Percentiles rank a stretch among this genome's conserved stretches.
phyloP scores from a whole-genome alignment of 1,284 basidiomycete genomes.

The Limonomyces culmigenus region DNA sequence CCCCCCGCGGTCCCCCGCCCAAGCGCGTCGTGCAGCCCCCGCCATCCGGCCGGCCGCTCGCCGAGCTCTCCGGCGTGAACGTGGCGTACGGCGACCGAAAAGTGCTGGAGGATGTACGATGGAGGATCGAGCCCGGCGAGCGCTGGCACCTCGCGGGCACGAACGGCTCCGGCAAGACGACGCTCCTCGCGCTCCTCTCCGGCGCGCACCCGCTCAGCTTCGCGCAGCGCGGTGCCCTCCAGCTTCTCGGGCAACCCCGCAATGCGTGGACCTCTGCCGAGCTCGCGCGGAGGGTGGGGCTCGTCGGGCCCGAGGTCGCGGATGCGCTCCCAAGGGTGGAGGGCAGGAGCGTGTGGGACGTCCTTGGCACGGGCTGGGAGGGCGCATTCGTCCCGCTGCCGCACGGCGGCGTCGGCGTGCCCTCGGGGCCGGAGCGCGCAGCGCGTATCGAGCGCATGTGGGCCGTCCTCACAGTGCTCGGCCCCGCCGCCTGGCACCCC shows the following conservation, averaged over 20 bases:
- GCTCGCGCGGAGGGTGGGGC: slow-evolving; percentile 49
- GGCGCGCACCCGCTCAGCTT: slow-evolving; percentile 94
- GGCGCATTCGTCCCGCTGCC: slow-evolving; percentile 54
- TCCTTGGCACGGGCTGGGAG: slow-evolving; percentile 73
- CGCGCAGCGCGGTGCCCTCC: slow-evolving; percentile 50
- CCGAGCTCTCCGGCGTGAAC: too few species aligned
- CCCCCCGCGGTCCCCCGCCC: too few species aligned
- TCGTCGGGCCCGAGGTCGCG: slow-evolving; percentile 80
- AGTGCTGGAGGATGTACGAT: slow-evolving; percentile 63
- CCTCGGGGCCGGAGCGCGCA: slow-evolving; percentile 12
- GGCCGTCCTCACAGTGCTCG: slow-evolving; percentile 48
- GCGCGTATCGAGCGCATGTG: slow-evolving; percentile 30
- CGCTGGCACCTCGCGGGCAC: slow-evolving; percentile 78
- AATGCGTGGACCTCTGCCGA: slow-evolving; percentile 37
- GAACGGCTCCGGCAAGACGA: slow-evolving; percentile 94
- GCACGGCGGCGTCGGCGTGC: slow-evolving; percentile 24
- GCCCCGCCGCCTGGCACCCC: slow-evolving; percentile 35
- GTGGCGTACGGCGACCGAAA: too few species aligned
- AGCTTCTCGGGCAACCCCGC: slow-evolving; percentile 60
- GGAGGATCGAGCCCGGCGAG: slow-evolving; percentile 67
- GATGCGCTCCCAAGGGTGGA: slow-evolving; percentile 76
- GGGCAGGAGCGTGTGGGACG: slow-evolving; percentile 59
- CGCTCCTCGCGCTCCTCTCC: slow-evolving; percentile 79
- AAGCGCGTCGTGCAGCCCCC: too few species aligned
- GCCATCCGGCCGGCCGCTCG: too few species aligned